Percentiles rank a stretch among this genome's conserved stretches.
These are phyloP conservation scores for Gillenia trifoliata DNA, from an alignment of 306 rosid species.

Conservation along the genomic window DNA sequence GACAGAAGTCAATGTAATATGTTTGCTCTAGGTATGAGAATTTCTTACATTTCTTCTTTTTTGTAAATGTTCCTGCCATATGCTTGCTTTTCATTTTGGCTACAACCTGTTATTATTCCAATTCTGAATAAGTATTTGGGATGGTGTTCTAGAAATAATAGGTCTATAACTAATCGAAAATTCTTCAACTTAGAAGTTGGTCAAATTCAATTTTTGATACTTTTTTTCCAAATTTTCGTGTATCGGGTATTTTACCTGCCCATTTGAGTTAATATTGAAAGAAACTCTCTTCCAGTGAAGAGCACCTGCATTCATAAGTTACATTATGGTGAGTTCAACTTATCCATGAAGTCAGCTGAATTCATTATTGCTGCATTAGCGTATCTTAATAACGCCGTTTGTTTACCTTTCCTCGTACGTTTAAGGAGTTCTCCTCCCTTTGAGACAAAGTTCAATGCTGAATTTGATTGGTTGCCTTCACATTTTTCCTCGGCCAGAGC, in stretches of 20 bases:
- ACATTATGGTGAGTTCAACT: constrained; percentile 12
- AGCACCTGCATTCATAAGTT: constrained; percentile 56
- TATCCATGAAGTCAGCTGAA: neutral
- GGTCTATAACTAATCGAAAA: neutral
- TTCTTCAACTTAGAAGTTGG: no score
- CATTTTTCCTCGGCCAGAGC: constrained; percentile 55
- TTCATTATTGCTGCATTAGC: neutral
- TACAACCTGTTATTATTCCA: constrained; percentile 58
- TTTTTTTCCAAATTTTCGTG: neutral
- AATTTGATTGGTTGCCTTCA: constrained; percentile 56
- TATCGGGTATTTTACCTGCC: constrained; percentile 59
- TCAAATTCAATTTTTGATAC: no score
- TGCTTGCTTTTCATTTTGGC: constrained; percentile 92
- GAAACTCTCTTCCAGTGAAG: constrained; percentile 97
- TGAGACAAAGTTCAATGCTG: constrained; percentile 57
- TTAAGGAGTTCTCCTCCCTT: constrained; percentile 89
- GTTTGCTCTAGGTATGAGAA: constrained; percentile 5
- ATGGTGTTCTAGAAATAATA: neutral
- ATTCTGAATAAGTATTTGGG: constrained; percentile 14
- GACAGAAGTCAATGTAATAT: constrained; percentile 8
- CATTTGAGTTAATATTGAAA: constrained; percentile 64
- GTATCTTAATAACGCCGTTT: neutral
- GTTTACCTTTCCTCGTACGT: constrained; percentile 90
- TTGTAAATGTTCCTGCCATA: constrained; percentile 83
- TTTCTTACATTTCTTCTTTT: constrained; percentile 85